These are phyloP conservation scores for Hevea brasiliensis DNA, from an alignment of 345 rosid species.

Conservation along the genomic window DNA sequence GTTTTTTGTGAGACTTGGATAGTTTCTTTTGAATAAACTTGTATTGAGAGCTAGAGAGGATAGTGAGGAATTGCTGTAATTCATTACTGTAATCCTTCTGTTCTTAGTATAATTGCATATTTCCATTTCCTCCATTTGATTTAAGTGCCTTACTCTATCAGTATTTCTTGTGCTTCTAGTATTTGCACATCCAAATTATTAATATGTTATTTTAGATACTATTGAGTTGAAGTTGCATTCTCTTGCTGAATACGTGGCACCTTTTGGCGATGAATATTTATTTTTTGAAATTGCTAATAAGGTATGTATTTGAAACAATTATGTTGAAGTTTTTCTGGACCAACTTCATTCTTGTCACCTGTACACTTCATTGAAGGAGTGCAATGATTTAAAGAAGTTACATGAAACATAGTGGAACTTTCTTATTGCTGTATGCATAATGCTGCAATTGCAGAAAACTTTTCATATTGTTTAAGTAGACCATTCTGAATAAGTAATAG, in stretches of 20 bases:
- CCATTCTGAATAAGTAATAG: neutral
- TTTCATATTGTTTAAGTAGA: neutral
- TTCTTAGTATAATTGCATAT: no score
- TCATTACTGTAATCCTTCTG: no score
- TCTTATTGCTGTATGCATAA: neutral
- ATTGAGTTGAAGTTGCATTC: constrained; percentile 17
- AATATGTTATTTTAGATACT: constrained; percentile 1
- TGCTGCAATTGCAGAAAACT: neutral
- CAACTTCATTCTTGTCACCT: neutral
- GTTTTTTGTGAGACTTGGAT: no score
- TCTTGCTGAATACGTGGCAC: constrained; percentile 96
- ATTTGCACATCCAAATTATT: neutral
- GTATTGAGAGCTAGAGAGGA: no score
- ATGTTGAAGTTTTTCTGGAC: constrained; percentile 7
- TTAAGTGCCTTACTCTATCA: no score
- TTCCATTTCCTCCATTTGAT: no score
- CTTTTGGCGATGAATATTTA: constrained; percentile 95
- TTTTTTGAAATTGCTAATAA: constrained; percentile 96
- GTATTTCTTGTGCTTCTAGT: neutral
- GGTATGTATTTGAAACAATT: constrained; percentile 45
- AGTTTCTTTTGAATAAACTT: no score
- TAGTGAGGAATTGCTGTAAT: no score
- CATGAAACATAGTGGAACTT: neutral
- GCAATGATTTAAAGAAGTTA: neutral
- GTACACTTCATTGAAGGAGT: neutral